Evolutionary conservation across 106 monocot species (phyloP), one percentile per base, ranked within the genome.

Genomic region (Ottelia alismoides): DNA sequence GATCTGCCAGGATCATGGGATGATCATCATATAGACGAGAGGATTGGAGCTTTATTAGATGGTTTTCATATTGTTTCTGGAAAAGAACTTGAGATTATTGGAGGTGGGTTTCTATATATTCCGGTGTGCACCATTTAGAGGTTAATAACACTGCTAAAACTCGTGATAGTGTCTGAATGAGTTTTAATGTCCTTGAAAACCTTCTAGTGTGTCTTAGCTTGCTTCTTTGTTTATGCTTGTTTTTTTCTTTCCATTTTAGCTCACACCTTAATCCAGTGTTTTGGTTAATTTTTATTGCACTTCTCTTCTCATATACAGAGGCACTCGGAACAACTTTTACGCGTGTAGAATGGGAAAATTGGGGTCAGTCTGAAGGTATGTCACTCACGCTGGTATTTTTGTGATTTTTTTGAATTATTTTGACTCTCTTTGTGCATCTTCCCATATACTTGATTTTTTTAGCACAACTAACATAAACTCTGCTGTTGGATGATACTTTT

Each of bases 331-430:
- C 71, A 5, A 60, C 40, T 55, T 99, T 99, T 70, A 61, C 77
- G 57, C 67, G 69, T 29, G 75, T 67, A 31, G 82, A 90, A 23
- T 85, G 73, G 79, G 82, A 99, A 51, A 77, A 69, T 16, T 89
- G 85, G 96, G 66, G 52, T 66, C 74, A 64, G 11, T 67, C 78
- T 26, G 98, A 90, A 90, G 90, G 98, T 99, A 84, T 27, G 12
- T 19, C 26, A n/a, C 26, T 69, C 54, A 31, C 49, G 20, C 52
- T 28, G 49, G 2, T 46, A 51, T 30, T 24, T 12, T 22, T n/a
- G n/a, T n/a, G n/a, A n/a, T n/a, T n/a, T n/a, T n/a, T n/a, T n/a
- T n/a, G n/a, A n/a, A n/a, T n/a, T n/a, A n/a, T n/a, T n/a, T n/a
- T n/a, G n/a, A n/a, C n/a, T n/a, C n/a, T n/a, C n/a, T n/a, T n/a